Conservation (phyloP, 371 early-diverging fungal species). For the Capniomyces stellatus region DNA sequence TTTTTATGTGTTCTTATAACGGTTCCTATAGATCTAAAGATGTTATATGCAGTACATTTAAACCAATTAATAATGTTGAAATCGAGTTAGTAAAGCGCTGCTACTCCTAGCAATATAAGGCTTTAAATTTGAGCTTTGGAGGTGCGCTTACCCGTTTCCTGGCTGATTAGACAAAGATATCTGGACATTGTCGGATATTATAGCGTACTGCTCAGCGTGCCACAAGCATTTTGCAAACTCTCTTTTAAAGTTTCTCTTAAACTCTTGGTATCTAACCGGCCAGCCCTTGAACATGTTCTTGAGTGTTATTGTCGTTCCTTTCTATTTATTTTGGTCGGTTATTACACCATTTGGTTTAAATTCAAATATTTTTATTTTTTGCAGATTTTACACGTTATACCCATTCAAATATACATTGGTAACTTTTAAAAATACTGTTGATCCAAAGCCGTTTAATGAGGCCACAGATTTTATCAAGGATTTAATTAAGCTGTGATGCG, state of each 20-base stretch:
- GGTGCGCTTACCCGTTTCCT: slow-evolving; percentile 40
- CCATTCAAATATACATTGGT: no score
- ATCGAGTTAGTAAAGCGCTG: no score
- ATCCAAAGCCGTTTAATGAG: no score
- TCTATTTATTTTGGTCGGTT: background rate
- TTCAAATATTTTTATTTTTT: background rate
- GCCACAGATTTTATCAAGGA: no score
- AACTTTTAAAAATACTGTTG: no score
- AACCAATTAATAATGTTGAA: no score
- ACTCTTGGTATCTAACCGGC: slow-evolving; percentile 81
- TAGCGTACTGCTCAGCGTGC: slow-evolving; percentile 72
- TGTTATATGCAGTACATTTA: no score
- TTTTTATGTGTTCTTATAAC: slow-evolving; percentile 10
- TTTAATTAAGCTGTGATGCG: no score
- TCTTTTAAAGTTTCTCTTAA: slow-evolving; percentile 56
- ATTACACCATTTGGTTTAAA: background rate
- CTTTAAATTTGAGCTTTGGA: no score
- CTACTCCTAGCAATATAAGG: no score
- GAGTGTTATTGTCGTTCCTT: slow-evolving; percentile 74
- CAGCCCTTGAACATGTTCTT: slow-evolving; percentile 57
- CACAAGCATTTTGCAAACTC: slow-evolving; percentile 63
- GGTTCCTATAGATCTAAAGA: no score
- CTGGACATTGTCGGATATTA: slow-evolving; percentile 45
- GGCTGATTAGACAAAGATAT: slow-evolving; percentile 45
- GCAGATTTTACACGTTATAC: no score